phyloP scores from a whole-genome alignment of 768 basidiomycete genomes.

The Tricholoma furcatifolium region DNA sequence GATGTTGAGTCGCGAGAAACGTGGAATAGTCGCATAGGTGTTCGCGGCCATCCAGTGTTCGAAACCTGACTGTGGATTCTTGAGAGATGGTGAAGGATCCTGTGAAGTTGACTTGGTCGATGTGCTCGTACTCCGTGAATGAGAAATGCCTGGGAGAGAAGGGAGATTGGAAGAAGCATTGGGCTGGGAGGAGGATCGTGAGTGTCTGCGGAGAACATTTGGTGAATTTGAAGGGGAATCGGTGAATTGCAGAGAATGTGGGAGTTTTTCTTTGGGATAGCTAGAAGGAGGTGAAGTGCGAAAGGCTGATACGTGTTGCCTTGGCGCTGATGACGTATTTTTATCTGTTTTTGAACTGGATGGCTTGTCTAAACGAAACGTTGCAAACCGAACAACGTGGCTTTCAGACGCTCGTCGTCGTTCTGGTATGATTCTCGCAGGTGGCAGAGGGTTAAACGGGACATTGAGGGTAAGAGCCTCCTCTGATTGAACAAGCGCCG shows the following conservation, averaged over 20 bases:
- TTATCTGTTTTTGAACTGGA: background rate
- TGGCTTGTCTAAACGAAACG: background rate
- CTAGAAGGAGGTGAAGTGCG: background rate
- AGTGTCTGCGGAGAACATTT: too few species aligned
- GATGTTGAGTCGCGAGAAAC: slow-evolving; percentile 39
- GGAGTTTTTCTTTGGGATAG: background rate
- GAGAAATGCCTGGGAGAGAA: too few species aligned
- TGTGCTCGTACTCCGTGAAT: background rate
- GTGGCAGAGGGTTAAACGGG: background rate
- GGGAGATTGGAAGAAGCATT: background rate
- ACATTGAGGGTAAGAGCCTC: background rate
- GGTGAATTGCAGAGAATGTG: background rate
- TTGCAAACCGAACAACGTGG: slow-evolving; percentile 9
- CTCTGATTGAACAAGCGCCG: background rate
- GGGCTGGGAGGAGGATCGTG: too few species aligned
- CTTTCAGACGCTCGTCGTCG: slow-evolving; percentile 1
- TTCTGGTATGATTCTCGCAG: background rate
- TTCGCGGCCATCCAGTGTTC: slow-evolving; percentile 38
- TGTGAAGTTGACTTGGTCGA: background rate
- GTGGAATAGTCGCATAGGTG: slow-evolving; percentile 35
- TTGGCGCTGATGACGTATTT: background rate
- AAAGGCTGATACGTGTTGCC: background rate
- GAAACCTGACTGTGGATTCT: slow-evolving; percentile 3
- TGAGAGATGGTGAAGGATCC: slow-evolving; percentile 5
- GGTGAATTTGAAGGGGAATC: too few species aligned